phyloP scores from a whole-genome alignment of 176 grass and related monocot genomes.

The Ananas comosus region DNA sequence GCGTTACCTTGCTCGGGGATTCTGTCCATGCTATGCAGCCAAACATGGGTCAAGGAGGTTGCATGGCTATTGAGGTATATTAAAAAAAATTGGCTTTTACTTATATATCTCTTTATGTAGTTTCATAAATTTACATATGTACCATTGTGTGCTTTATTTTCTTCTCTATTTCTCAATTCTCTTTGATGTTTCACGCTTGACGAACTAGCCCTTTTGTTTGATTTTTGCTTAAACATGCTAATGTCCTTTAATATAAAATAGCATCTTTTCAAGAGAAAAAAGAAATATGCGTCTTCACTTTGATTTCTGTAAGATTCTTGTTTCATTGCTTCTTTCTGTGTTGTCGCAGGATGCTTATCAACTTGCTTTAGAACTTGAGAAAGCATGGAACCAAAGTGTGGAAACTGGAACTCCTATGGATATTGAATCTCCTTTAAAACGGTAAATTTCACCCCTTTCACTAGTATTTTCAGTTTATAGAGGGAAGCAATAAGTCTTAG shows the following conservation, averaged over 20 bases:
- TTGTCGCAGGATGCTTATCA: conserved; percentile 85
- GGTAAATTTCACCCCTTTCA: conserved; percentile 35
- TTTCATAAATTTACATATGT: too few species aligned
- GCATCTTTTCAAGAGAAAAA: not conserved
- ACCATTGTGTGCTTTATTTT: too few species aligned
- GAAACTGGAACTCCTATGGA: conserved; percentile 60
- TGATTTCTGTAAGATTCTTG: not conserved
- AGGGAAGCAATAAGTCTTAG: not conserved
- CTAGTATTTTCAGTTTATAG: not conserved
- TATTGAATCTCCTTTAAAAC: conserved; percentile 64
- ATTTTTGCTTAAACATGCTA: too few species aligned
- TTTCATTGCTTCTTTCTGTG: conserved; percentile 8
- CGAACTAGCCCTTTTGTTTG: too few species aligned
- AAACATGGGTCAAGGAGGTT: conserved; percentile 97
- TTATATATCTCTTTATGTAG: too few species aligned
- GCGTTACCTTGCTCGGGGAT: conserved; percentile 94
- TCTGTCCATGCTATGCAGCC: conserved; percentile 99
- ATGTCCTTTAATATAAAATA: too few species aligned
- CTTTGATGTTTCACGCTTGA: too few species aligned
- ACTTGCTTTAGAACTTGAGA: conserved; percentile 91
- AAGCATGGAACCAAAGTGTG: conserved; percentile 63
- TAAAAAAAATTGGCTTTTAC: conserved; percentile 7
- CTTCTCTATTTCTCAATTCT: too few species aligned
- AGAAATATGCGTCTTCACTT: not conserved
- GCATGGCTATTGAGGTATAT: conserved; percentile 98